These are phyloP conservation scores for Boletus subcaerulescens DNA, from an alignment of 768 basidiomycete genomes.

Conservation along the genomic window DNA sequence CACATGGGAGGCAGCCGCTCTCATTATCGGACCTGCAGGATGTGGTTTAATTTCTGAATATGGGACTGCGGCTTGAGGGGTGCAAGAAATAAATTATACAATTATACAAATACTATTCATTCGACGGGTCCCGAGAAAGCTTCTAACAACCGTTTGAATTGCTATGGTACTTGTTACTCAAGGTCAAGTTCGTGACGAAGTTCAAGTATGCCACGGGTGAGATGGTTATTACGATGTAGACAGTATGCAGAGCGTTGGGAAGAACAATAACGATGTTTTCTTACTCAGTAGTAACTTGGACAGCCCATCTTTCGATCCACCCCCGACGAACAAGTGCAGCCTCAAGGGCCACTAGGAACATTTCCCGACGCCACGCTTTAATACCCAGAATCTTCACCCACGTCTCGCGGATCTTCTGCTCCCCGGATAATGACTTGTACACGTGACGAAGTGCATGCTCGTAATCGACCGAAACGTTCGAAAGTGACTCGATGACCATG, in stretches of 20 bases:
- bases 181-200: not conserved
- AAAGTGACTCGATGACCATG: constrained; percentile 33
- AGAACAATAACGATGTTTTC: not conserved
- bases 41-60: constrained; percentile 13
- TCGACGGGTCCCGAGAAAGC: too few relatives aligned
- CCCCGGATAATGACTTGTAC: constrained; percentile 5
- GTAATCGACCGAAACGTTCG: constrained; percentile 40
- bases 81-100: constrained; percentile 10
- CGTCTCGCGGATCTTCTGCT: constrained; percentile 13
- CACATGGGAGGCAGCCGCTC: constrained; percentile 28
- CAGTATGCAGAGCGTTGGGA: not conserved
- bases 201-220: not conserved
- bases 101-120: too few relatives aligned
- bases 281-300: constrained; percentile 22
- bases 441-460: constrained; percentile 10
- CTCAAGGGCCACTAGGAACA: constrained; percentile 51
- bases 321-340: constrained; percentile 46
- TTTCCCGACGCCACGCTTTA: constrained; percentile 44
- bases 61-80: not conserved
- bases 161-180: not conserved
- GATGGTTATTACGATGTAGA: not conserved
- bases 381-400: constrained; percentile 26
- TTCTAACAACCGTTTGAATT: too few relatives aligned
- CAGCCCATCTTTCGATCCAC: constrained; percentile 46
- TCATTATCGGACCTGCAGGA: constrained; percentile 33